Conservation (phyloP, 345 rosid species). For the Citrus sp. region DNA sequence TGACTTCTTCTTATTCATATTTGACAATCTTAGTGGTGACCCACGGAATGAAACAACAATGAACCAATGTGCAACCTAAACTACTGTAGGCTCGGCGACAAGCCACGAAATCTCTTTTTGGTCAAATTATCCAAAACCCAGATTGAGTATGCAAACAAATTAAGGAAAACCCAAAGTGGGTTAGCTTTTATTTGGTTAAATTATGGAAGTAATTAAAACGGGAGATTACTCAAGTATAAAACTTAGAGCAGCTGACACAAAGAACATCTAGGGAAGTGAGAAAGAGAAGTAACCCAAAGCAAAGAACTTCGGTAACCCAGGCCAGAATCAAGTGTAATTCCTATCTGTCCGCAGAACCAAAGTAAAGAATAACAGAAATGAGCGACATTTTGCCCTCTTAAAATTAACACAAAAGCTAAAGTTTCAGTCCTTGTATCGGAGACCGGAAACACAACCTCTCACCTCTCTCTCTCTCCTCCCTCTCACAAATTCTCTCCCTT, state of each 20-base stretch:
- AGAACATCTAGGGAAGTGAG: slow-evolving; percentile 74
- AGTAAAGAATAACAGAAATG: slow-evolving; percentile 47
- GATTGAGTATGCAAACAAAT: not conserved
- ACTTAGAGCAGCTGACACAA: slow-evolving; percentile 33
- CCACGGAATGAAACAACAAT: slow-evolving; percentile 2
- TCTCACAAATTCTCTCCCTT: slow-evolving; percentile 9
- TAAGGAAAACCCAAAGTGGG: slow-evolving; percentile 4
- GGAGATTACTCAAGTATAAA: not conserved
- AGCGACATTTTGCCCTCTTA: slow-evolving; percentile 37
- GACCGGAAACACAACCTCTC: slow-evolving; percentile 46
- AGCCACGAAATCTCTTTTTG: not conserved
- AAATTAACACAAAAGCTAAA: slow-evolving; percentile 43
- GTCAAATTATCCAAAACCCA: not conserved
- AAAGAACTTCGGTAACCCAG: slow-evolving; percentile 48
- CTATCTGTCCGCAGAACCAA: slow-evolving; percentile 41
- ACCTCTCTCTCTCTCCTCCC: slow-evolving; percentile 12
- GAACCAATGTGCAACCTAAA: not conserved
- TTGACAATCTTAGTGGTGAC: slow-evolving; percentile 6
- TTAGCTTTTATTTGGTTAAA: slow-evolving; percentile 4
- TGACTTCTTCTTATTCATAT: not conserved
- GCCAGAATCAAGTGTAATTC: slow-evolving; percentile 46
- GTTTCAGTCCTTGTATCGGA: slow-evolving; percentile 56
- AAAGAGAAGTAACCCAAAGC: slow-evolving; percentile 42
- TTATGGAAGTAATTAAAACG: not conserved
- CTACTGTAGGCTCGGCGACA: slow-evolving; percentile 12